Base-by-base conservation (phyloP, 371 early-diverging fungal genomes). In the Nematocida parisii region DNA sequence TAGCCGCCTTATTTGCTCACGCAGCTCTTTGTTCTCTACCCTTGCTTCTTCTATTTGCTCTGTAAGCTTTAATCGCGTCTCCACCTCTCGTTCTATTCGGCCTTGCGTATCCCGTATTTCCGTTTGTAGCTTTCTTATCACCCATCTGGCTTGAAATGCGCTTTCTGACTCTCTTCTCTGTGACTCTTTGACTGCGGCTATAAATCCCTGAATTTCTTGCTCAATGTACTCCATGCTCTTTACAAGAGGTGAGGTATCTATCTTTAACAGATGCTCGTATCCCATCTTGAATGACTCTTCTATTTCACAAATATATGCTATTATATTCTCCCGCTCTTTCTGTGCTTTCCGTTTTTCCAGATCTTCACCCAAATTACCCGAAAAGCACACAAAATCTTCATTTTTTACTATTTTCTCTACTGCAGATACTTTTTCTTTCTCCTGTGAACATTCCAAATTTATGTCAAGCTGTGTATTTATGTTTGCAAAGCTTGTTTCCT, bases 1-100 rank as follows among this genome's bases (percentile, higher is more conserved):
- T 33, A 75, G 60, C 40, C 75, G 20, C 39, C 67, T 60, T 24
- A 75, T 64, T 27, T 75, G 75, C 45, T 75, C 75, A 20, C 39
- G 72, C 44, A 75, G 45, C 9, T 66, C 56, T 66, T 52, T 67
- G 56, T 75, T 75, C 47, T 75, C 75, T 52, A 7, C 1, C 13
- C n/a, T 52, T 54, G 66, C 39, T 5, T 50, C 52, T 61, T 42
- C 52, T 40, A 72, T 67, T 42, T 68, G 64, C 3, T 54, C 56
- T 5, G 75, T 11, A 6, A 75, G 52, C 18, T 22, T 40, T 27
- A 55, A 22, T 47, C 75, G 18, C 47, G 66, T 56, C 42, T 75
- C 75, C 6, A 67, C 55, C 47, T 75, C 75, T 66, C 75, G 13
- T 0, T 75, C 68, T 39, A 75, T 66, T 33, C 75, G 15, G 6